Percentiles rank a stretch among this genome's conserved stretches.
Conservation (phyloP, 164 flowering plant genomes). For the Echeveria elegans region DNA sequence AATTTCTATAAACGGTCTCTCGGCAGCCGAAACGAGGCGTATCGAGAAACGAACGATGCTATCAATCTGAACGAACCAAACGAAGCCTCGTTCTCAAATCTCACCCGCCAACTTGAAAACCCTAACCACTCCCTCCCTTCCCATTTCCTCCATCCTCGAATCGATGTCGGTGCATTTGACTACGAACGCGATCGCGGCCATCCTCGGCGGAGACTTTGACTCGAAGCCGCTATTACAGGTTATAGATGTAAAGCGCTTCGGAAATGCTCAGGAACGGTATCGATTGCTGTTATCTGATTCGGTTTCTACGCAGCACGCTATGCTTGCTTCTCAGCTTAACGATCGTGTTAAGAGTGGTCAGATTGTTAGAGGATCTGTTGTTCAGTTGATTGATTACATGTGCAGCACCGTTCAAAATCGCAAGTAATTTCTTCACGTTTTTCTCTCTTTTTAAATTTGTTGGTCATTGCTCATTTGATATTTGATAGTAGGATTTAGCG, state of each 20-base stretch:
- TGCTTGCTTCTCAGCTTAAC: slow-evolving; percentile 90
- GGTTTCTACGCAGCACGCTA: slow-evolving; percentile 58
- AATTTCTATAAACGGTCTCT: too few species aligned
- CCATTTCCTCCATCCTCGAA: too few species aligned
- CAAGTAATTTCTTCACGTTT: slow-evolving; percentile 30
- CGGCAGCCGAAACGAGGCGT: too few species aligned
- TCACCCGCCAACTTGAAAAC: too few species aligned
- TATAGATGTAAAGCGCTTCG: slow-evolving; percentile 55
- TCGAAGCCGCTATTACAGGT: slow-evolving; percentile 85
- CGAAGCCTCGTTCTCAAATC: too few species aligned
- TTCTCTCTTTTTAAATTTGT: too few species aligned
- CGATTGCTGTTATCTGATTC: slow-evolving; percentile 70
- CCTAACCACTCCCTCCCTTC: too few species aligned
- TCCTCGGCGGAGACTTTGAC: slow-evolving; percentile 66
- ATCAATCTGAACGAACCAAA: too few species aligned
- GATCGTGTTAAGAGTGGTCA: slow-evolving; percentile 48
- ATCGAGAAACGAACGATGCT: too few species aligned
- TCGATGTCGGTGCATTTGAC: slow-evolving; percentile 69
- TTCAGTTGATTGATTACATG: slow-evolving; percentile 85
- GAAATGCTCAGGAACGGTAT: slow-evolving; percentile 56
- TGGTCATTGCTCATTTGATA: too few species aligned
- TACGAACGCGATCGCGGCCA: slow-evolving; percentile 60
- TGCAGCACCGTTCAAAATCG: slow-evolving; percentile 69
- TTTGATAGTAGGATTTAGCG: too few species aligned
- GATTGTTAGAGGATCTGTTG: slow-evolving; percentile 66